These are phyloP conservation scores for Coemansia sp. DNA, from an alignment of 192 early-diverging fungal genomes.

Conservation along the genomic window DNA sequence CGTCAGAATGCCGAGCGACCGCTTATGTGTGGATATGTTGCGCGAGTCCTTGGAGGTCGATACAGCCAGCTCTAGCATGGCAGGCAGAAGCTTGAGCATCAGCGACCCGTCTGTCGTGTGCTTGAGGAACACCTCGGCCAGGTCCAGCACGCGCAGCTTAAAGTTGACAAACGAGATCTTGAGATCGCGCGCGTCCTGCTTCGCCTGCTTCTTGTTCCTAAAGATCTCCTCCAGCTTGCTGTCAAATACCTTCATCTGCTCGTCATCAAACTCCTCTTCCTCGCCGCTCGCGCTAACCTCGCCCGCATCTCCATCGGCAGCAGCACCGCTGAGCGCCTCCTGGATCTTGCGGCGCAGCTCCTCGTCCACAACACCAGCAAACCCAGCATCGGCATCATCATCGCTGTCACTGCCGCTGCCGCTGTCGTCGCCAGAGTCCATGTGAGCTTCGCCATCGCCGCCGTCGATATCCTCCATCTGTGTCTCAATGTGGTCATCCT, in stretches of 20 bases:
- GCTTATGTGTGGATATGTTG: conserved; percentile 65
- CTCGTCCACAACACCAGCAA: conserved; percentile 63
- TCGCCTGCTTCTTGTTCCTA: conserved; percentile 72
- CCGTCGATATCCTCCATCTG: conserved; percentile 47
- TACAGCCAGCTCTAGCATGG: conserved; percentile 63
- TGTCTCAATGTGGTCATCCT: conserved; percentile 53
- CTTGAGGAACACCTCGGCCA: conserved; percentile 73
- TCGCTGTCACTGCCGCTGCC: conserved; percentile 43
- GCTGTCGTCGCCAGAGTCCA: conserved; percentile 34
- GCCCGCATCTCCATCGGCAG: conserved; percentile 29
- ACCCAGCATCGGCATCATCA: conserved; percentile 50
- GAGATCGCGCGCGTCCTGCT: conserved; percentile 75
- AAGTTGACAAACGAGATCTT: conserved; percentile 83
- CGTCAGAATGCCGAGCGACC: conserved; percentile 60
- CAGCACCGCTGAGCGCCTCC: conserved; percentile 57
- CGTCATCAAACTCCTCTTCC: conserved; percentile 70
- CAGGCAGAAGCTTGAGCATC: conserved; percentile 65
- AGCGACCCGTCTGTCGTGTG: conserved; percentile 66
- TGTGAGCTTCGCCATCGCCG: conserved; percentile 3
- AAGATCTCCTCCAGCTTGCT: conserved; percentile 93
- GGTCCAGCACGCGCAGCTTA: conserved; percentile 82
- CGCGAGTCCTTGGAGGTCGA: conserved; percentile 52
- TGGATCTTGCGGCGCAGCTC: conserved; percentile 70
- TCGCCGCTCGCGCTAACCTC: conserved; percentile 49
- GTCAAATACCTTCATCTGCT: conserved; percentile 88